Evolutionary conservation across 441 rosid species (phyloP).

Genomic region (Populus hybrid): DNA sequence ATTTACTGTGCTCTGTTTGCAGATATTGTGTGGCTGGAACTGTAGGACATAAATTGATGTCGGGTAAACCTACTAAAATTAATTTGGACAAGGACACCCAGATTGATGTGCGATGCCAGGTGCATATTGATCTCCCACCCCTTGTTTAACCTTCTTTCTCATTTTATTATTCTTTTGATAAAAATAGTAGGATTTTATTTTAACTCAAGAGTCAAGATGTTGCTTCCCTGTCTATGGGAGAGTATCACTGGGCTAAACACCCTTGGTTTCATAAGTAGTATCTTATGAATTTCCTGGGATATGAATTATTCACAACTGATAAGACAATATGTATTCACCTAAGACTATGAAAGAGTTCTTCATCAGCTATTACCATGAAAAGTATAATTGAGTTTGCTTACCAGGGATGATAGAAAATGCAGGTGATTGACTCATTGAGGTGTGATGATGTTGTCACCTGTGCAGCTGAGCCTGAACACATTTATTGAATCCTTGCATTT

Average conservation of each 20-base stretch:
- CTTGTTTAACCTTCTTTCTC: neutral
- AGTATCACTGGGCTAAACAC: neutral
- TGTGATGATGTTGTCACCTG: no score
- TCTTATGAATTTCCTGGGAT: neutral
- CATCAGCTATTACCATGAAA: no score
- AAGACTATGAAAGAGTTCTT: no score
- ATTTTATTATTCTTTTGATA: neutral
- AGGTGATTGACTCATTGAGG: no score
- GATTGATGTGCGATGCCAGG: conserved; percentile 92
- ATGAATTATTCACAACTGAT: neutral
- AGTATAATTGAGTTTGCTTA: no score
- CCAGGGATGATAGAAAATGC: no score
- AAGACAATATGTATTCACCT: no score
- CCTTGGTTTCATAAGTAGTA: neutral
- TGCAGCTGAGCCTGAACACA: no score
- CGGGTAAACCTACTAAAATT: conserved; percentile 80
- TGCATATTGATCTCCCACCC: conserved; percentile 22
- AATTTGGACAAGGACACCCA: conserved; percentile 77
- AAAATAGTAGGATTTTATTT: neutral
- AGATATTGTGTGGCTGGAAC: conserved; percentile 97
- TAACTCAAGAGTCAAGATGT: neutral
- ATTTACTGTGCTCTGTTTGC: neutral
- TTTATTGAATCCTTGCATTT: no score
- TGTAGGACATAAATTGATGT: conserved; percentile 82
- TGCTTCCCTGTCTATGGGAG: neutral